Percentiles rank a stretch among this genome's conserved stretches.
These are phyloP conservation scores for Euryodendron excelsum DNA, from an alignment of 148 eudicot genomes.

Conservation along the genomic window DNA sequence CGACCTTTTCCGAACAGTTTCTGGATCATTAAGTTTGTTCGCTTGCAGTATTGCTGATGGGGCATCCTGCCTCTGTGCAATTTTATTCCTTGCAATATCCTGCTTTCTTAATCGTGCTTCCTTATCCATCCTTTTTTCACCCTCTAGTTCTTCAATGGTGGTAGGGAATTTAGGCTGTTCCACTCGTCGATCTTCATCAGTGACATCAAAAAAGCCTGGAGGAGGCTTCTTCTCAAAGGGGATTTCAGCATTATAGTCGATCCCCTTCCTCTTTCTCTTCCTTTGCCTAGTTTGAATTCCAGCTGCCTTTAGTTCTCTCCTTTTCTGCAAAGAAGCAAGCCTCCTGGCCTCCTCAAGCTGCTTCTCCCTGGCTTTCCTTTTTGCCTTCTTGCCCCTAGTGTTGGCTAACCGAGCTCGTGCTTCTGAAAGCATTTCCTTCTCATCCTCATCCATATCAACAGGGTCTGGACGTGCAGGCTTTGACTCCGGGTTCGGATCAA, in stretches of 20 bases:
- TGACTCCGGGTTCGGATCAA: slow-evolving; percentile 92
- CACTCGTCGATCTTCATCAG: slow-evolving; percentile 65
- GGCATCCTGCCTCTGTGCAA: slow-evolving; percentile 80
- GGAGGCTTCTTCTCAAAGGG: slow-evolving; percentile 94
- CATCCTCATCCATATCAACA: slow-evolving; percentile 99
- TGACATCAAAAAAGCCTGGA: slow-evolving; percentile 79
- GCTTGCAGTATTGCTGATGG: slow-evolving; percentile 86
- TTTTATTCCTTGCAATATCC: slow-evolving; percentile 81
- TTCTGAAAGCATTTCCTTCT: slow-evolving; percentile 99
- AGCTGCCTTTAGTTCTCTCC: slow-evolving; percentile 94
- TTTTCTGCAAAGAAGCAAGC: slow-evolving; percentile 93
- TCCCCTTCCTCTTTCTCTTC: slow-evolving; percentile 87
- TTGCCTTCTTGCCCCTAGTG: slow-evolving; percentile 91
- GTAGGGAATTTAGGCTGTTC: slow-evolving; percentile 84
- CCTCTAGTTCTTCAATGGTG: slow-evolving; percentile 89
- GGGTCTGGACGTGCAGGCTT: slow-evolving; percentile 98
- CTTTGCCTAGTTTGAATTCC: slow-evolving; percentile 77
- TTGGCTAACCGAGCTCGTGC: slow-evolving; percentile 90
- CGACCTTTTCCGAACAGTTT: slow-evolving; percentile 73
- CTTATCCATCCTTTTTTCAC: slow-evolving; percentile 80
- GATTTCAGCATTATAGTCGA: slow-evolving; percentile 94
- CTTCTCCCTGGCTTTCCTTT: slow-evolving; percentile 93
- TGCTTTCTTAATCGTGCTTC: slow-evolving; percentile 91
- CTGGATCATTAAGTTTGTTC: slow-evolving; percentile 87
- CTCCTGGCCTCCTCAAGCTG: slow-evolving; percentile 97